These are phyloP conservation scores for Meyerozyma athensensis DNA, from an alignment of 1,139 yeast genomes.

Conservation along the genomic window DNA sequence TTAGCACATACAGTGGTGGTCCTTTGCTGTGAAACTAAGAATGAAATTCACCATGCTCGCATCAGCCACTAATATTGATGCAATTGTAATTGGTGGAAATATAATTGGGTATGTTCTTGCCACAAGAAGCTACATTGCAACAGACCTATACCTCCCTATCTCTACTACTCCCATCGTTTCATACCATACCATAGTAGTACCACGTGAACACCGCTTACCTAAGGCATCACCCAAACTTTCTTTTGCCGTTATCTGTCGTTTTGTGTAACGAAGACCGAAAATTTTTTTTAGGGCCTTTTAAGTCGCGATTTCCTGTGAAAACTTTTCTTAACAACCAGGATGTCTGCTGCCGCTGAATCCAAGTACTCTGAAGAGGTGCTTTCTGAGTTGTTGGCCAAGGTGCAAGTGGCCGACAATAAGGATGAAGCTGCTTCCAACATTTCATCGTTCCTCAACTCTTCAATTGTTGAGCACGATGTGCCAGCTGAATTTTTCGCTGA, in stretches of 20 bases:
- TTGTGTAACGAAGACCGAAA: conserved; percentile 5
- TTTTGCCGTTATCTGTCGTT: conserved; percentile 3
- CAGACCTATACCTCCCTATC: background rate
- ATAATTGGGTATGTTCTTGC: too few relatives aligned
- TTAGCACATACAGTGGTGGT: too few relatives aligned
- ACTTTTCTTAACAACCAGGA: conserved; percentile 23
- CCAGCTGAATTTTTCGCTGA: conserved; percentile 84
- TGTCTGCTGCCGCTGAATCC: conserved; percentile 64
- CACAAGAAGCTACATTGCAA: background rate
- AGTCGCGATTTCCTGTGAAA: conserved; percentile 4
- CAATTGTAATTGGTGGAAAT: too few relatives aligned
- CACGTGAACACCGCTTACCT: conserved; percentile 2
- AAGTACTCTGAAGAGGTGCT: conserved; percentile 76
- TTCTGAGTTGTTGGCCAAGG: conserved; percentile 88
- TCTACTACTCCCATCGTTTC: background rate
- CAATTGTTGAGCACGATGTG: conserved; percentile 97
- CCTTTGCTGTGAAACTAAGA: too few relatives aligned
- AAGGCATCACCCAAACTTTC: background rate
- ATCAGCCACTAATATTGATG: too few relatives aligned
- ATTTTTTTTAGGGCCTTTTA: conserved; percentile 4
- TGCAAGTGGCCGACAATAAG: conserved; percentile 89
- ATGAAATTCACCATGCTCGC: too few relatives aligned
- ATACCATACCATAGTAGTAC: background rate
- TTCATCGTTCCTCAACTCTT: conserved; percentile 91
- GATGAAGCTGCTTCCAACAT: conserved; percentile 85